Evolutionary conservation across 345 rosid species (phyloP), one percentile per base, ranked within the genome.

Genomic region (Lepidium africanum): DNA sequence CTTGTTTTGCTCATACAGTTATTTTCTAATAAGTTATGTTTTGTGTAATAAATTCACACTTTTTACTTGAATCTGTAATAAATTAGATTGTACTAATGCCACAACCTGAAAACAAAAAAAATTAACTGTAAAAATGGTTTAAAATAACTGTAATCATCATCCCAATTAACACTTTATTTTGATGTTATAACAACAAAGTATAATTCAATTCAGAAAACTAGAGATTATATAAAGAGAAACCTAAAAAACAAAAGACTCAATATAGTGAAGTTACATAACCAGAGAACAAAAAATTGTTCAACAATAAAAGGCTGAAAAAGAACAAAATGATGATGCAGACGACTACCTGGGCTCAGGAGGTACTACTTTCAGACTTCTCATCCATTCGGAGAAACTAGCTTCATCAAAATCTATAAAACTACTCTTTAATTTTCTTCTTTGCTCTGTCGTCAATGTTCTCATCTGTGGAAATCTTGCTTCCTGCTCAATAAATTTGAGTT

Each of bases 401-500:
- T 94, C 97, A 62, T 94, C 96, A 16, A 94, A 89, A 70, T 85
- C 88, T 69, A 94, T 65, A 67, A 91, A 89, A 71, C 90, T 86
- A 82, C 87, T 87, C 78, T 91, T 91, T 56, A 91, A 80, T 76
- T 87, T 91, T 3, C 70, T 76, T 39, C 97, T 79, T 71, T 81
- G 83, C 56, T 94, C 96, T 5, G 74, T 61, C 17, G 89, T 83
- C 80, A 89, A 76, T 19, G 82, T 73, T 69, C 77, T 83, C 41
- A 94, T 83, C 84, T 91, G 96, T 9, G 89, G 89, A 70, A 94
- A 94, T 76, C 97, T 85, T 50, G 96, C 97, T 78, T 94, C 99
- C 97, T 91, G 81, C 75, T 77, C 69, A 54, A 15, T 21, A n/a
- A 38, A 65, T 12, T 16, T 55, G 7, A 23, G 11, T 61, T 52